A percentile compares a stretch with the other conserved stretches of the same genome.
phyloP scores from a whole-genome alignment of 2,329 filamentous ascomycete genomes.

The Alternaria viburni region DNA sequence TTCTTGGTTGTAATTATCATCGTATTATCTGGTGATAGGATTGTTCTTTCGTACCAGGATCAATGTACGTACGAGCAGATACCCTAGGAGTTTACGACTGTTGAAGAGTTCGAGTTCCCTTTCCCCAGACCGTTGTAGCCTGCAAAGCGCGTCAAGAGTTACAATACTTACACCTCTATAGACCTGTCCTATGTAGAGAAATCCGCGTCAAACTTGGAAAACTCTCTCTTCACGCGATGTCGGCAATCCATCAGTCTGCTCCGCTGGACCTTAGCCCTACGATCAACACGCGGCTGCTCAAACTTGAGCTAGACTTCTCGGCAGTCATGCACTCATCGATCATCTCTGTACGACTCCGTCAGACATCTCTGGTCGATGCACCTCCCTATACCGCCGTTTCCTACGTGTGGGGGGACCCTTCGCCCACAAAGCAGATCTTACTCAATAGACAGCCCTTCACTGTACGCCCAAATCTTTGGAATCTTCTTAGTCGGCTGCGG shows the following conservation, averaged over 20 bases:
- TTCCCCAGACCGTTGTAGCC: too few species aligned
- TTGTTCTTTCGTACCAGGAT: too few species aligned
- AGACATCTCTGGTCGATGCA: fast-evolving
- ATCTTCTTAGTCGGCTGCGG: background rate
- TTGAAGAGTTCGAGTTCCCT: too few species aligned
- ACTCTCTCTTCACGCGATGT: background rate
- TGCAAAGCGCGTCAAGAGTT: too few species aligned
- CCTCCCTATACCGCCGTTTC: background rate
- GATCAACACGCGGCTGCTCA: background rate
- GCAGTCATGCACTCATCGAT: background rate
- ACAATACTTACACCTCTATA: background rate
- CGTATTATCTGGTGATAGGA: too few species aligned
- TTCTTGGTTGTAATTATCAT: too few species aligned
- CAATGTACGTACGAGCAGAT: background rate
- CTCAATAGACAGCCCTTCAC: background rate
- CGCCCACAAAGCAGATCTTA: background rate
- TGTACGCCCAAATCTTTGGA: background rate
- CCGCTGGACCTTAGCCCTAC: background rate
- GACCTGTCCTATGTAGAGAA: too few species aligned
- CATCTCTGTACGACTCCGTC: background rate
- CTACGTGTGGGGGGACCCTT: background rate
- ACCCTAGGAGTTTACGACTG: too few species aligned
- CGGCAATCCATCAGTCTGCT: background rate
- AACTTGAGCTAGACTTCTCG: background rate
- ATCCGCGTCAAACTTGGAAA: too few species aligned